These are phyloP conservation scores for Ogataea wickerhamii DNA, from an alignment of 805 yeast species.

Conservation along the genomic window DNA sequence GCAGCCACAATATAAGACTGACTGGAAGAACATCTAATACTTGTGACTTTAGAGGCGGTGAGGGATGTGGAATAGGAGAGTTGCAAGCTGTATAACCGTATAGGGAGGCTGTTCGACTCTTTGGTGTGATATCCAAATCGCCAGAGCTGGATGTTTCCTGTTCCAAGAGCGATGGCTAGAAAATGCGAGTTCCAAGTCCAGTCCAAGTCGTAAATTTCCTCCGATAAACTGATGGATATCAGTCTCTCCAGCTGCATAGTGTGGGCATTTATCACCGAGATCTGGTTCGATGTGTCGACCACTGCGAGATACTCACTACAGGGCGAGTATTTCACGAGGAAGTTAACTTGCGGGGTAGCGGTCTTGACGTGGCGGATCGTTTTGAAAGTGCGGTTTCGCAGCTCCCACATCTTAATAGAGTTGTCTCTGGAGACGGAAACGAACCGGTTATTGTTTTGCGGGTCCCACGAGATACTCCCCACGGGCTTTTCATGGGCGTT, in stretches of 20 bases:
- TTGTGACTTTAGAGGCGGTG: conserved; percentile 38
- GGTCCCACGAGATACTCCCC: conserved; percentile 44
- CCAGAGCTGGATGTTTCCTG: conserved; percentile 36
- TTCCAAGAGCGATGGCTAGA: conserved; percentile 35
- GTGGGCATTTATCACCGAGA: conserved; percentile 28
- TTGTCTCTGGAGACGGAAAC: conserved; percentile 46
- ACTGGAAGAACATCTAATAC: conserved; percentile 36
- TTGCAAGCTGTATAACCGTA: conserved; percentile 16
- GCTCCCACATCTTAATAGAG: conserved; percentile 41
- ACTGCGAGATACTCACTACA: conserved; percentile 40
- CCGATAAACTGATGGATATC: conserved; percentile 18
- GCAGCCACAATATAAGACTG: conserved; percentile 41
- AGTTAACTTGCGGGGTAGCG: conserved; percentile 7
- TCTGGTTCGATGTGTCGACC: conserved; percentile 29
- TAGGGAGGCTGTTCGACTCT: conserved; percentile 12
- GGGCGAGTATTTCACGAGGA: conserved; percentile 33
- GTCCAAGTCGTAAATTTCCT: conserved; percentile 36
- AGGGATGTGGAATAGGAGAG: conserved; percentile 9
- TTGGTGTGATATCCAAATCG: conserved; percentile 7
- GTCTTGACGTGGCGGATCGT: conserved; percentile 8
- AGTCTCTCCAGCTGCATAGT: conserved; percentile 25
- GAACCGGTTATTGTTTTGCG: conserved; percentile 37
- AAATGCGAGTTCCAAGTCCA: conserved; percentile 32
- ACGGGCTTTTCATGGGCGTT: conserved; percentile 41
- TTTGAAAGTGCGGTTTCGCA: conserved; percentile 30